Conservation (phyloP, 805 yeast species). For the Candida sakaeoensis region DNA sequence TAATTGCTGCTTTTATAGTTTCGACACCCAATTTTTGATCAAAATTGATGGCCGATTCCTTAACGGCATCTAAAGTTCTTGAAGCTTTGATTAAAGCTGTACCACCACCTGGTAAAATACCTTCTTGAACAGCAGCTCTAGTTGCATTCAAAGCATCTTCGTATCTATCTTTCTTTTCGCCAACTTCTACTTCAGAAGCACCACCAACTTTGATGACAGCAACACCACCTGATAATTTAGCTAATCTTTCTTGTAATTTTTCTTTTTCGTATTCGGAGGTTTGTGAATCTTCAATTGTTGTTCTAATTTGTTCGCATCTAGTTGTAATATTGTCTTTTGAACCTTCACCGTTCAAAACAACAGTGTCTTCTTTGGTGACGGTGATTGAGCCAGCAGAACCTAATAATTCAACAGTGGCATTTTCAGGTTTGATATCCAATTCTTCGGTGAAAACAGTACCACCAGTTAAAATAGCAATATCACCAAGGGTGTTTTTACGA, state of each 20-base stretch:
- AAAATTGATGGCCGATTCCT: conserved; percentile 70
- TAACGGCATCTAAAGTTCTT: conserved; percentile 62
- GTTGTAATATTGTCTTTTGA: conserved; percentile 71
- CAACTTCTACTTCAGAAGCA: conserved; percentile 93
- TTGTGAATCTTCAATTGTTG: conserved; percentile 65
- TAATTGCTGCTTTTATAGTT: conserved; percentile 86
- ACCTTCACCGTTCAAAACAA: conserved; percentile 90
- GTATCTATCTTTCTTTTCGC: conserved; percentile 98
- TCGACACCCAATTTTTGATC: conserved; percentile 96
- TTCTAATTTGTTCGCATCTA: conserved; percentile 93
- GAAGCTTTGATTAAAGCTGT: conserved; percentile 95
- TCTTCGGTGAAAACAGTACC: conserved; percentile 93
- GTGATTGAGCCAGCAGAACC: conserved; percentile 92
- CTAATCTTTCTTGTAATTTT: conserved; percentile 94
- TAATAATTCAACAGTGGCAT: conserved; percentile 82
- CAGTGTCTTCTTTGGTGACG: conserved; percentile 93
- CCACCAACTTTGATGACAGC: conserved; percentile 98
- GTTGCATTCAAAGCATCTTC: conserved; percentile 98
- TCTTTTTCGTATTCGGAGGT: conserved; percentile 92
- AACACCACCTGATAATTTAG: conserved; percentile 96
- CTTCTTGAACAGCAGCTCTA: conserved; percentile 98
- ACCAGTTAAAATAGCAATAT: conserved; percentile 90
- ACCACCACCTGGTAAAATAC: conserved; percentile 99
- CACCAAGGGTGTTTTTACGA: conserved; percentile 94
- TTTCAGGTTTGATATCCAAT: conserved; percentile 91